These are phyloP conservation scores for Cerioporus squamosus DNA, from an alignment of 1,284 basidiomycete species.

Conservation along the genomic window DNA sequence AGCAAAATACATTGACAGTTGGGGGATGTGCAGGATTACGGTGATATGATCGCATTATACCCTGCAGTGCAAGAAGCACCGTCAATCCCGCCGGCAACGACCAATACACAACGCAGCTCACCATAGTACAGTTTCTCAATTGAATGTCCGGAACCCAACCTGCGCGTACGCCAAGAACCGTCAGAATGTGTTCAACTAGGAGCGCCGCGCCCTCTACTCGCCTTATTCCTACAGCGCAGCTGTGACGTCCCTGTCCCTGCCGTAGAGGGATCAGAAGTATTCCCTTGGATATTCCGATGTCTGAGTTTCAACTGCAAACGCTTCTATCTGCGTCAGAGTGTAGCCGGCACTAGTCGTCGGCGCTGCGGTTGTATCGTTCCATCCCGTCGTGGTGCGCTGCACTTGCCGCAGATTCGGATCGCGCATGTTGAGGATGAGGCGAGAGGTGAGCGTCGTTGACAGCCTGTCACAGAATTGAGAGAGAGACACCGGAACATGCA, in stretches of 20 bases:
- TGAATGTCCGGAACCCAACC: too few species aligned
- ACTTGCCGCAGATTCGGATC: constrained; percentile 15
- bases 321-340: constrained; percentile 11
- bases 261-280: neutral
- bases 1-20: neutral
- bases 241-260: neutral
- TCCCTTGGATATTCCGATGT: neutral
- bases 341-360: neutral
- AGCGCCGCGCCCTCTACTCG: too few species aligned
- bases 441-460: constrained; percentile 20
- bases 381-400: neutral
- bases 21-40: neutral
- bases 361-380: constrained; percentile 7
- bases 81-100: neutral
- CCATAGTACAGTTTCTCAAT: neutral
- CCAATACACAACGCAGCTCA: neutral
- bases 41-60: neutral
- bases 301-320: neutral
- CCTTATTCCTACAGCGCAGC: neutral
- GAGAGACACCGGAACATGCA: neutral
- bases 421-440: constrained; percentile 24
- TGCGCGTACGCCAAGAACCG: too few species aligned
- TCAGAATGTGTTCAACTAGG: too few species aligned
- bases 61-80: neutral
- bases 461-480: constrained; percentile 1